phyloP scores from a whole-genome alignment of 2,329 filamentous ascomycete species.

The Emmonsiellopsis sp. region DNA sequence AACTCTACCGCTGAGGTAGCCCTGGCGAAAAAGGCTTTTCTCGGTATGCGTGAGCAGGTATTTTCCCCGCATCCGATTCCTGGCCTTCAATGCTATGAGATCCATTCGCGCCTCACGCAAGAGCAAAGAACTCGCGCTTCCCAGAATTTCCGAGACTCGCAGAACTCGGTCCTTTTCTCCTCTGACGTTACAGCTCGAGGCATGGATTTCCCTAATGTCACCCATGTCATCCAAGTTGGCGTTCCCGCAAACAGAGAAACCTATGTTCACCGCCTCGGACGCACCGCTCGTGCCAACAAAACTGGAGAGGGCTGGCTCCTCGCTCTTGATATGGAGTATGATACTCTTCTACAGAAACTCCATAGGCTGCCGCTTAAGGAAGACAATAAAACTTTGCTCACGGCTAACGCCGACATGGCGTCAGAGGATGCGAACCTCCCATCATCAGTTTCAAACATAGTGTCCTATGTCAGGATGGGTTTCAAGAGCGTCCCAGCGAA shows the following conservation, averaged over 20 bases:
- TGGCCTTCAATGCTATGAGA: constrained; percentile 42
- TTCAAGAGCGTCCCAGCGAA: constrained; percentile 11
- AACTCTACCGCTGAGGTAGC: constrained; percentile 67
- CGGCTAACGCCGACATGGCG: constrained; percentile 27
- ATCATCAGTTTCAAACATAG: constrained; percentile 7
- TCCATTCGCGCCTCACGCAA: constrained; percentile 75
- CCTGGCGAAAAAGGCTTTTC: constrained; percentile 52
- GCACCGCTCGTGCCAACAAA: constrained; percentile 60
- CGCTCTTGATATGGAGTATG: constrained; percentile 42
- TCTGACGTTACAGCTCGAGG: constrained; percentile 73
- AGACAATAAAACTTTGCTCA: constrained; percentile 36
- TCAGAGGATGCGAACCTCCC: constrained; percentile 12
- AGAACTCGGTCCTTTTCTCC: constrained; percentile 59
- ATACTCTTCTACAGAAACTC: constrained; percentile 40
- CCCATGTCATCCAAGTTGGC: constrained; percentile 69
- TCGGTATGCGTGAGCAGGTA: constrained; percentile 31
- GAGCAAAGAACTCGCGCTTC: constrained; percentile 57
- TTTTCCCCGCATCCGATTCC: constrained; percentile 22
- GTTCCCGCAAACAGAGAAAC: constrained; percentile 55
- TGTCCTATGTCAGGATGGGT: constrained; percentile 29
- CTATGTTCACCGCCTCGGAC: constrained; percentile 69
- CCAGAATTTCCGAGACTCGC: constrained; percentile 58
- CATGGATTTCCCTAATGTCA: constrained; percentile 74
- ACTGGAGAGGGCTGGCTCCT: constrained; percentile 55
- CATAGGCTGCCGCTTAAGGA: constrained; percentile 46